Evolutionary conservation across 371 early-diverging fungal species (phyloP).

Genomic region (Umbelopsis sp.): DNA sequence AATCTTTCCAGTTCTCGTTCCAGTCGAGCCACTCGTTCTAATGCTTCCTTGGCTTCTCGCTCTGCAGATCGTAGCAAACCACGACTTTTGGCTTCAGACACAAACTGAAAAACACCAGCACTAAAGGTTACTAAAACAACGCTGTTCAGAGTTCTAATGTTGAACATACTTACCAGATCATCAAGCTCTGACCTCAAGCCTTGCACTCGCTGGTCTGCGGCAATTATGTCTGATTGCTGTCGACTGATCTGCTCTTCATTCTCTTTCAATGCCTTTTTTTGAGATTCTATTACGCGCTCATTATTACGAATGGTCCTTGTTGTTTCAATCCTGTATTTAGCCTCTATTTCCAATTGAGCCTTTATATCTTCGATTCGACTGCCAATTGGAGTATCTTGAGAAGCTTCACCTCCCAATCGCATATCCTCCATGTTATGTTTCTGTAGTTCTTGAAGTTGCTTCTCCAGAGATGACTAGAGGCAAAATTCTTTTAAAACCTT

Average conservation of each 20-base stretch:
- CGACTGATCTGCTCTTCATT: not conserved
- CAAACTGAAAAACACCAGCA: not conserved
- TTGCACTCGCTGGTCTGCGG: not conserved
- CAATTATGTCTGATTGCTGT: not conserved
- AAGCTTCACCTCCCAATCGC: not conserved
- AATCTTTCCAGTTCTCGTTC: constrained; percentile 2
- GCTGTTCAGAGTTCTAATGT: not conserved
- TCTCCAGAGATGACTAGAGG: not conserved
- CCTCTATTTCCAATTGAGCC: constrained; percentile 10
- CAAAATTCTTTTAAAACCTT: not conserved
- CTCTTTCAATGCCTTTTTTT: constrained; percentile 9
- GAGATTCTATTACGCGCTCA: not conserved
- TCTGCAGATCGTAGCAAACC: constrained; percentile 3
- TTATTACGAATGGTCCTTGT: constrained; percentile 13
- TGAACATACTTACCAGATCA: constrained; percentile 2
- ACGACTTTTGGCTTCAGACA: constrained; percentile 4
- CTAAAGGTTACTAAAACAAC: not conserved
- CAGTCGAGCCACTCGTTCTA: constrained; percentile 1
- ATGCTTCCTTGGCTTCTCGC: constrained; percentile 5
- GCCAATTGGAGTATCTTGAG: not conserved
- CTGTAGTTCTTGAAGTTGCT: constrained; percentile 9
- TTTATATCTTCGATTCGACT: not conserved
- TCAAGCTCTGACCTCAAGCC: constrained; percentile 8
- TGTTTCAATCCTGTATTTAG: not conserved
- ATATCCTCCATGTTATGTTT: not conserved